A percentile compares a stretch with the other conserved stretches of the same genome.
Conservation (phyloP, 352 stramenopile genomes). For the Pythium vanterpoolii region DNA sequence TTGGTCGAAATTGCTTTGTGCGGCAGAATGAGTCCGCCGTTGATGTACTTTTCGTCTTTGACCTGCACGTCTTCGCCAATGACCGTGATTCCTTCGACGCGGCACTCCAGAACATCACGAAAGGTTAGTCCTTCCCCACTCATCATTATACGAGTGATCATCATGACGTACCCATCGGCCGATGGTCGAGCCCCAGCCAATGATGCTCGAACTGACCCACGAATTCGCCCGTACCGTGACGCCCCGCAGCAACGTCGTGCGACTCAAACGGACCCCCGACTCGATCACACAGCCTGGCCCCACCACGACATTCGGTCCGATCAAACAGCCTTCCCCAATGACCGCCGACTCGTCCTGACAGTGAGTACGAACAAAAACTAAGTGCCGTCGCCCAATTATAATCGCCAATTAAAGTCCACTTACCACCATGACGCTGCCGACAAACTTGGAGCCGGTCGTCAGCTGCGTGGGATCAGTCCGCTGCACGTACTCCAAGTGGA, state of each 20-base stretch:
- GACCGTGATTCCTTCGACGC: constrained; percentile 81
- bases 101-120: constrained; percentile 34
- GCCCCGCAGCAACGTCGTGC: constrained; percentile 71
- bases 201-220: constrained; percentile 87
- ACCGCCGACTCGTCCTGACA: constrained; percentile 57
- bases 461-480: constrained; percentile 44
- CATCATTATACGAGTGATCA: background rate
- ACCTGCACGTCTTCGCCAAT: constrained; percentile 87
- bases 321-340: constrained; percentile 75
- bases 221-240: constrained; percentile 79
- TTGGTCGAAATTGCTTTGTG: constrained; percentile 87
- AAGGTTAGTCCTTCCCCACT: constrained; percentile 9
- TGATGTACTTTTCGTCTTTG: constrained; percentile 89
- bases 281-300: constrained; percentile 82
- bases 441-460: constrained; percentile 62
- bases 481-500: constrained; percentile 77
- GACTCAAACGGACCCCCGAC: constrained; percentile 81
- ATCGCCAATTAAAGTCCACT: background rate
- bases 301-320: constrained; percentile 85
- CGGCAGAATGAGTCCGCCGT: constrained; percentile 82
- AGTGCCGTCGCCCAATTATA: background rate
- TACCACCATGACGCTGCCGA: constrained; percentile 84
- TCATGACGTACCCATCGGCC: constrained; percentile 62
- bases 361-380: background rate
- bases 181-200: constrained; percentile 87